Percentiles rank a stretch among this genome's conserved stretches.
Conservation (phyloP, 108 stramenopile genomes). For the Fragilaria crotonensis region DNA sequence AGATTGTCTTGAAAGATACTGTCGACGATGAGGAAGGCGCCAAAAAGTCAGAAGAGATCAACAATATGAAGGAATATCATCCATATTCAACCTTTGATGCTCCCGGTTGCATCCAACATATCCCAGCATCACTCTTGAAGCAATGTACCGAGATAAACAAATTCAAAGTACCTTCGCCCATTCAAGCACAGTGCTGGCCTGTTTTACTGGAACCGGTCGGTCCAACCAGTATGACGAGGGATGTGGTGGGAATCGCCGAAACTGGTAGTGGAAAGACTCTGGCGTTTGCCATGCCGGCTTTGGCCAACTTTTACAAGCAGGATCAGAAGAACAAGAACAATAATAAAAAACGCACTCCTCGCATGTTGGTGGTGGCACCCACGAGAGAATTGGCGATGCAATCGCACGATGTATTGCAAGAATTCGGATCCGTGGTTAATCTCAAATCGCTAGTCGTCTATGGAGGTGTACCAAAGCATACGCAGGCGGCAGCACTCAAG, state of each 20-base stretch:
- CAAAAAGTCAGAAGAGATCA: conserved; percentile 27
- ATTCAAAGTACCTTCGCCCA: conserved; percentile 87
- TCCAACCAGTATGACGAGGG: conserved; percentile 28
- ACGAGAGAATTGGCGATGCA: conserved; percentile 99
- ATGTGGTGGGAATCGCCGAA: conserved; percentile 95
- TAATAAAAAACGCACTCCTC: conserved; percentile 29
- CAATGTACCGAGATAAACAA: conserved; percentile 75
- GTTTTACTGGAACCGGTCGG: conserved; percentile 18
- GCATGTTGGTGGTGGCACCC: conserved; percentile 94
- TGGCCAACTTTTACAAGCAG: conserved; percentile 11
- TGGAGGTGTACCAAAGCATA: conserved; percentile 93
- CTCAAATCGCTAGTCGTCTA: conserved; percentile 82
- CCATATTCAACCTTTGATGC: conserved; percentile 62
- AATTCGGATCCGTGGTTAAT: conserved; percentile 73
- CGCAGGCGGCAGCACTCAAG: conserved; percentile 68
- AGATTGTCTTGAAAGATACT: conserved; percentile 74
- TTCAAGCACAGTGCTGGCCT: conserved; percentile 98
- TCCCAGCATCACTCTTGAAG: conserved; percentile 36
- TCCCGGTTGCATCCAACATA: conserved; percentile 35
- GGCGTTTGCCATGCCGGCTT: conserved; percentile 91
- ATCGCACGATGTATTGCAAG: conserved; percentile 84
- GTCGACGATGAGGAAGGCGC: conserved; percentile 51
- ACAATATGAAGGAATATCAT: conserved; percentile 33
- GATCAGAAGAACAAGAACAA: background rate
- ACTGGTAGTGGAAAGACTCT: conserved; percentile 96